Conservation (phyloP, 225 moss, liverwort and hornwort species). For the Bryoerythrophyllum caledonicum region DNA sequence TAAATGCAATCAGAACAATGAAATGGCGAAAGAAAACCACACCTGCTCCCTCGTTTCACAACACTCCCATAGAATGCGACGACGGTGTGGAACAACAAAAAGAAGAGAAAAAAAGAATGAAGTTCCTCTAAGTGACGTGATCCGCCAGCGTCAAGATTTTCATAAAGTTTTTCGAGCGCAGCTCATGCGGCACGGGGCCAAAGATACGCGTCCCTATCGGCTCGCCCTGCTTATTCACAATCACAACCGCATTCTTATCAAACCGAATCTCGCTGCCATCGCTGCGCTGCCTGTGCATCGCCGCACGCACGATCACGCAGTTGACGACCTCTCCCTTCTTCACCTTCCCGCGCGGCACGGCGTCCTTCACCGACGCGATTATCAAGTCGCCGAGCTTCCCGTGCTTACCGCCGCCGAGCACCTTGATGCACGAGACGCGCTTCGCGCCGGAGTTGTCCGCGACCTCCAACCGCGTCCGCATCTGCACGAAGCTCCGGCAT, state of each 20-base stretch:
- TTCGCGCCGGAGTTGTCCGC: slow-evolving; percentile 91
- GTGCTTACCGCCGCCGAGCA: slow-evolving; percentile 83
- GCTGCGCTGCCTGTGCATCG: slow-evolving; percentile 75
- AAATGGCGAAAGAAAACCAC: background rate
- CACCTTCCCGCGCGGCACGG: slow-evolving; percentile 86
- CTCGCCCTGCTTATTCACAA: slow-evolving; percentile 92
- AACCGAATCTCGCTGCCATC: slow-evolving; percentile 94
- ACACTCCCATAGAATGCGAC: background rate
- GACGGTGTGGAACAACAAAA: background rate
- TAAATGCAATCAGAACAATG: slow-evolving; percentile 2
- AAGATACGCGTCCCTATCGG: slow-evolving; percentile 91
- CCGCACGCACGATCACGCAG: slow-evolving; percentile 87
- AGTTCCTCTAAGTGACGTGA: slow-evolving; percentile 45
- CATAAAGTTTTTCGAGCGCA: slow-evolving; percentile 74
- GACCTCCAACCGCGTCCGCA: slow-evolving; percentile 85
- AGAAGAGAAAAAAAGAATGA: background rate
- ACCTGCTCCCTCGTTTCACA: no score
- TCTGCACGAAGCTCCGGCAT: slow-evolving; percentile 68
- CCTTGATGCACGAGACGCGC: slow-evolving; percentile 84
- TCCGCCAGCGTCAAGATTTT: slow-evolving; percentile 92
- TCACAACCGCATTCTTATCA: slow-evolving; percentile 83
- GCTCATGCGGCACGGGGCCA: slow-evolving; percentile 89
- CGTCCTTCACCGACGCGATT: slow-evolving; percentile 97
- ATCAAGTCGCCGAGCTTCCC: slow-evolving; percentile 84
- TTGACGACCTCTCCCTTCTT: slow-evolving; percentile 97